Base-by-base conservation (phyloP, 164 flowering plant genomes). In the Berberis vulgaris region DNA sequence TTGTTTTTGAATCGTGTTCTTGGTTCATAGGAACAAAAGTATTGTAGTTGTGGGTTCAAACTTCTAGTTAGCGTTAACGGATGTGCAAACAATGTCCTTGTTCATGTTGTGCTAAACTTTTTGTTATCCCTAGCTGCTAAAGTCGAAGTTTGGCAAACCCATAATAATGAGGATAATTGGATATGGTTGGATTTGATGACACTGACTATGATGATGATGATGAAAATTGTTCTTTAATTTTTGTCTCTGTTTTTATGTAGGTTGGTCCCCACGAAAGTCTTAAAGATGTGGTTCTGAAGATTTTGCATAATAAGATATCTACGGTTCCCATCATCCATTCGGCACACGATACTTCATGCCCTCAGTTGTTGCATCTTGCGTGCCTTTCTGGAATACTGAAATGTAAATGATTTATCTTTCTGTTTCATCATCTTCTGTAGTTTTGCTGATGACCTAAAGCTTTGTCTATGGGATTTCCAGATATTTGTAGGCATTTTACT, bases 341-440 rank as follows among this genome's bases (percentile, higher is more conserved):
- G 4, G 70, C 86, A 45, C 68, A 71, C 43, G 80, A 79, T 67
- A 79, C 75, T 11, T 75, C 85, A 41, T 79, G 72, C 59, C 91
- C 86, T 9, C 98, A 92, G 76, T 74, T 92, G 64, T 66, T 92
- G 61, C 88, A 92, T 72, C 83, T 89, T 71, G 92, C 93, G 45
- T 84, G 92, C 69, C 88, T 92, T 40, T 79, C 93, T 68, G 98
- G 88, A 62, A 84, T 92, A 60, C 65, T 92, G 53, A 92, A 84
- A 77, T 68, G 82, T 76, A 65, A 60, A 74, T 50, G 54, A 44
- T 50, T 56, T 52, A 41, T 59, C 39, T 7, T 47, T 56, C 49
- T 45, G 7, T 54, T 5, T 7, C 53, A 41, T 62, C 54, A n/a
- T 62, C 47, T 10, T 9, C 26, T 41, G 26, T 10, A 43, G 9